Evolutionary conservation across 2,329 filamentous ascomycete species (phyloP), one percentile per base, ranked within the genome.

Genomic region (Xenosphaeropsis pyriputrescens): DNA sequence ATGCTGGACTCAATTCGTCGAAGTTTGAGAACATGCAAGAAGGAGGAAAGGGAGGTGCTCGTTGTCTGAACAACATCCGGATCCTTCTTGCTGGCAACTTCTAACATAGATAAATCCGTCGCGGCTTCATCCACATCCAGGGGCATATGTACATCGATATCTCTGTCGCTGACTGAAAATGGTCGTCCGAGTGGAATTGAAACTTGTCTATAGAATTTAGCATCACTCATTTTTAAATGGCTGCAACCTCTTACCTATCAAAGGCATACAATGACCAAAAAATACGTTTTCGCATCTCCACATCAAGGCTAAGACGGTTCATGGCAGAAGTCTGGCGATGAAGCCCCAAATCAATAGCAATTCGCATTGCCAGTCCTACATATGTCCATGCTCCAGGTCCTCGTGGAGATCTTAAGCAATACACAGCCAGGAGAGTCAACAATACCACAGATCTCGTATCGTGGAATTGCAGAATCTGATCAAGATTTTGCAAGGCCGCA

Each of bases 21-120:
- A 19, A 43, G 22, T 15, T 32, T 31, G 15, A 32, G 35, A 6
- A 38, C 36, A 29, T 40, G 41, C 19, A 38, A 26, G 8, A 26
- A 26, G 3, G 22, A 26, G 8, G 45, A 49, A 35, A 55, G 42
- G 3, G 49, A 51, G 6, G 49, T 50, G 16, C 22, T 26, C 8
- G 22, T 26, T 11, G 22, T 26, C 8, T 26, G 22, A 26, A 26
- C 22, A 26, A 26, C 22, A 26, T 26, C 12, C 12, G 22, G 22
- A 11, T 26, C 22, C 12, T 26, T 26, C 22, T 26, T 26, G 22
- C 22, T 26, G 22, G 22, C 22, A 26, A 26, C 12, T 26, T 26
- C 22, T 26, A 26, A 11, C 22, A 26, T 9, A 26, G 22, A 26
- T 6, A 9, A 26, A 26, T 26, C 22, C 8, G 22, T 37, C 17